A percentile compares a stretch with the other conserved stretches of the same genome.
Conservation (phyloP, 1,139 yeast genomes). For the Suhomyces bribrorum region DNA sequence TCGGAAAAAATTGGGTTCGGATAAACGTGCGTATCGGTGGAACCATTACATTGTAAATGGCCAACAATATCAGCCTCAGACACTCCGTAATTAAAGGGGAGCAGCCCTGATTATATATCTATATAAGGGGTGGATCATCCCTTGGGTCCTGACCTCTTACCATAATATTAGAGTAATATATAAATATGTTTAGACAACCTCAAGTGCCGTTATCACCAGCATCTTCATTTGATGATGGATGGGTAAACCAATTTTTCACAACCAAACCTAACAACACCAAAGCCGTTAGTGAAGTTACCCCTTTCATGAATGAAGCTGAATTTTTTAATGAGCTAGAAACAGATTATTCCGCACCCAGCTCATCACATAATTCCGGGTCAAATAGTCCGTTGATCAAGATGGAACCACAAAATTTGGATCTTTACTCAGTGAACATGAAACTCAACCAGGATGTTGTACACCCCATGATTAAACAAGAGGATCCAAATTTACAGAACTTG, state of each 20-base stretch:
- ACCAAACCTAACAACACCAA: constrained; percentile 13
- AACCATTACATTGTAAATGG: too few species aligned
- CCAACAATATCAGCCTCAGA: too few species aligned
- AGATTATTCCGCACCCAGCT: constrained; percentile 7
- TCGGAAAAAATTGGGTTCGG: too few species aligned
- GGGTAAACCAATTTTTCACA: constrained; percentile 24
- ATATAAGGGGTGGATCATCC: too few species aligned
- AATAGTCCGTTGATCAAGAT: constrained; percentile 6
- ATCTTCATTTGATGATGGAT: constrained; percentile 15
- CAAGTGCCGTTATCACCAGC: constrained; percentile 22
- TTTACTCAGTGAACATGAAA: constrained; percentile 1
- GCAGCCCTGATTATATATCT: too few species aligned
- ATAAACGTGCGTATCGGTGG: too few species aligned
- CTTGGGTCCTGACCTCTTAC: too few species aligned
- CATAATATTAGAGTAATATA: too few species aligned
- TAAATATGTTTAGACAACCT: too few species aligned
- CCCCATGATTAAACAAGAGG: neutral
- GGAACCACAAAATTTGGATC: constrained; percentile 3
- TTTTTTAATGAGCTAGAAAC: neutral
- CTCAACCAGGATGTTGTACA: neutral
- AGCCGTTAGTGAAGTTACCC: neutral
- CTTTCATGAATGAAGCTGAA: neutral
- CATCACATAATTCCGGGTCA: constrained; percentile 1
- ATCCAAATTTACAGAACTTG: neutral
- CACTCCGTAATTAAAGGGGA: too few species aligned